Evolutionary conservation across 345 rosid genomes (phyloP), one percentile per base, ranked within the genome.

Genomic region (Rhodamnia rubescens): DNA sequence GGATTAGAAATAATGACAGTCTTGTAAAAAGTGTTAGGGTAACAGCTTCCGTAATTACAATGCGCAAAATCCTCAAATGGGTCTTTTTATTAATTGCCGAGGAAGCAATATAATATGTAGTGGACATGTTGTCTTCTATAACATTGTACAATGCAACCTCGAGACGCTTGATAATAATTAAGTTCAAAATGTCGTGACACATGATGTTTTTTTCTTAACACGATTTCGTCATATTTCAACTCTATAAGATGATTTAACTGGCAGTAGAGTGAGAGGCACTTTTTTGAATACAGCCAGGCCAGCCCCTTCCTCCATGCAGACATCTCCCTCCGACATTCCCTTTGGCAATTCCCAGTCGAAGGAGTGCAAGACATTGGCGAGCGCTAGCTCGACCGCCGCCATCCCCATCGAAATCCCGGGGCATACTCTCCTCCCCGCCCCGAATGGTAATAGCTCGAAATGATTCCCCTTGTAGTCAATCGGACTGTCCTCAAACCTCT

Each of bases 311-410:
- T 91, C 91, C 90, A 91, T 90, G 69, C 86, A 86, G 1, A 90
- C 59, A 47, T 90, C 90, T 85, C 86, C 84, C 8, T 54, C 80
- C 64, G 14, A 59, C 90, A 84, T 88, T 24, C 85, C 88, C 26
- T 85, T 22, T 11, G 92, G 93, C 78, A 92, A 47, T 18, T 86
- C 81, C 94, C 94, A 91, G 47, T 91, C 86, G 85, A 92, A 92
- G 54, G 64, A 64, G 59, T 89, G 89, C 84, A 90, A 69, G 59
- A 92, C 42, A 84, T 90, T 90, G 1, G 92, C 93, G 8, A 91
- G 90, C 40, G 88, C 81, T 36, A 88, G 52, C 90, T 91, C 93
- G 24, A 86, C 84, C 69, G 59, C 86, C 26, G 80, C 40, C 26
- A 85, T 22, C 29, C 86, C 94, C 90, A 90, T 87, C 32, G 82